A percentile compares a stretch with the other conserved stretches of the same genome.
These are phyloP conservation scores for Fusarium poae DNA, from an alignment of 2,329 filamentous ascomycete species.

Conservation along the genomic window DNA sequence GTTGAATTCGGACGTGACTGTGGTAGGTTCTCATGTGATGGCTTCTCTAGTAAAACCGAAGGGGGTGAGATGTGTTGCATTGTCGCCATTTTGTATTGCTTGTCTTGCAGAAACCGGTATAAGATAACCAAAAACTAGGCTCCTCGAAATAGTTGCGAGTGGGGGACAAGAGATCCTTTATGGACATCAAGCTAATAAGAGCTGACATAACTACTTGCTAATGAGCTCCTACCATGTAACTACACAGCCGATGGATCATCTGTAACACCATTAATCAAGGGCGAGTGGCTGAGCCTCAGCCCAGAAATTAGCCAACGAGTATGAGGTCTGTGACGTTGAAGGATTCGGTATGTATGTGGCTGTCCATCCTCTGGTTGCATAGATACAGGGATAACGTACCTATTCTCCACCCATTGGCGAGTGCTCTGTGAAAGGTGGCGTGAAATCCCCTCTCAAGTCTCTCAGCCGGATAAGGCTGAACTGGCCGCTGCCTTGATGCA, in stretches of 20 bases:
- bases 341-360: slow-evolving; percentile 13
- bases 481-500: background rate
- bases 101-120: background rate
- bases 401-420: background rate
- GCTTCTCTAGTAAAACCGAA: background rate
- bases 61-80: slow-evolving; percentile 2
- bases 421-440: background rate
- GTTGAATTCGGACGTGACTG: slow-evolving; percentile 3
- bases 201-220: background rate
- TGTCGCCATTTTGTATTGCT: slow-evolving; percentile 4
- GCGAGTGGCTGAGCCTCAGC: slow-evolving; percentile 23
- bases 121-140: background rate
- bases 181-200: slow-evolving; percentile 1
- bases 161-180: slow-evolving; percentile 14
- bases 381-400: slow-evolving; percentile 3
- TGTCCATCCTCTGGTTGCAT: slow-evolving; percentile 11
- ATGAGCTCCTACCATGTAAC: background rate
- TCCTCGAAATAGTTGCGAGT: background rate
- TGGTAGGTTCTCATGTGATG: background rate
- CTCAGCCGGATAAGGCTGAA: slow-evolving; percentile 1
- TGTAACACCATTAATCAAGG: background rate
- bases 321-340: slow-evolving; percentile 15
- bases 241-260: background rate
- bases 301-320: slow-evolving; percentile 13
- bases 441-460: background rate